Evolutionary conservation across 2,329 filamentous ascomycete genomes (phyloP), one percentile per base, ranked within the genome.

Genomic region (Rhinocladiella similis): DNA sequence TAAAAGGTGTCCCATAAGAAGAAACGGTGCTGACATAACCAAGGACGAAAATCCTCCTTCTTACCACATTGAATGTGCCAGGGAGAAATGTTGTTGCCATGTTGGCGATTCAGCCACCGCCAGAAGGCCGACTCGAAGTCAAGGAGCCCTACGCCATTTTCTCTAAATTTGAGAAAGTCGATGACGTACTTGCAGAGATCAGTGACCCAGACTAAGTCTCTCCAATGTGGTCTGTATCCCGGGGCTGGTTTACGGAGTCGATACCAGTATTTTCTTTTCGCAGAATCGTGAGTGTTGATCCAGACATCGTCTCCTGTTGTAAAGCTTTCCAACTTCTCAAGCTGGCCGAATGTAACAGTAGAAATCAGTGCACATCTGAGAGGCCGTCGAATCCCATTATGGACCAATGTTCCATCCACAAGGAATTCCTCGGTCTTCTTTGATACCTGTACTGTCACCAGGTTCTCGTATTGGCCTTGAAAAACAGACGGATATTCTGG

Each of bases 111-210:
- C 0, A 89, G 66, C 86, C 87, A 91, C 0, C 57, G 50, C 29
- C 72, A 68, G 61, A 94, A 94, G 0, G 75, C 64, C 0, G 56
- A 54, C 7, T 76, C 73, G 60, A 94, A 92, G 50, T 84, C 72
- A 2, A 72, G 53, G 0, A 91, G 73, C 0, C 72, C 70, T 1
- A 88, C 78, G 1, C 16, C 60, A 10, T 63, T 48, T 1, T 59
- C 49, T 5, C 66, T 49, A 5, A 29, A 16, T 13, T 42, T 14
- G 47, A 88, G 74, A 62, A 81, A 94, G 59, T 91, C 87, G 1
- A 91, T 77, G 20, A 88, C 80, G 64, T 91, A 84, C 66, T 92
- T 93, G 0, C 82, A 78, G 0, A 94, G 73, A 50, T 87, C 80
- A 0, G 84, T 86, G 1, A 92, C 70, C 89, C 89, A 94, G 0